phyloP scores from a whole-genome alignment of 176 grass and related monocot species.

The Carex pumila region DNA sequence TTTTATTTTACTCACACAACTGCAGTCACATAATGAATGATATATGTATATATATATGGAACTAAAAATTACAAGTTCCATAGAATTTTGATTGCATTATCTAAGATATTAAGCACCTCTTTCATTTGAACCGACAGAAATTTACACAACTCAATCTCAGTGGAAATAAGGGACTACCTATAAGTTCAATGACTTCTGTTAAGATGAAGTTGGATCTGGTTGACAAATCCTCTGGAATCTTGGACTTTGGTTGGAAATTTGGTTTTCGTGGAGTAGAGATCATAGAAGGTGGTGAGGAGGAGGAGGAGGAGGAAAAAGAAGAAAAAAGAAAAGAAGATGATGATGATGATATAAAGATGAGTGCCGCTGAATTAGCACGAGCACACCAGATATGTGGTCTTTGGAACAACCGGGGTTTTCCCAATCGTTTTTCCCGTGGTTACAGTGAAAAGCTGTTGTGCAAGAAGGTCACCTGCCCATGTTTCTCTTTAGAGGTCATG shows the following conservation, averaged over 20 bases:
- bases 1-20: neutral
- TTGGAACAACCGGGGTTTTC: neutral
- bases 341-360: neutral
- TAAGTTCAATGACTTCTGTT: neutral
- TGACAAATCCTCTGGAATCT: neutral
- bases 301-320: neutral
- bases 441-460: too few species aligned
- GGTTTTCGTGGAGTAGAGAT: neutral
- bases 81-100: neutral
- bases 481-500: neutral
- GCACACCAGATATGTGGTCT: too few species aligned
- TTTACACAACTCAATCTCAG: neutral
- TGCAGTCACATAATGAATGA: neutral
- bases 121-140: neutral
- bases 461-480: neutral
- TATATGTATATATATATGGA: neutral
- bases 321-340: neutral
- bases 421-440: too few species aligned
- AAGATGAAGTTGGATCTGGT: neutral
- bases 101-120: neutral
- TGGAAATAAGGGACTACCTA: neutral
- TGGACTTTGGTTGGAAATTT: neutral
- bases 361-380: too few species aligned
- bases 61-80: neutral
- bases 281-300: neutral